Percentiles rank a stretch among this genome's conserved stretches.
Evolutionary conservation across 148 eudicot genomes (phyloP).

Genomic region (Gaultheria prostrata): DNA sequence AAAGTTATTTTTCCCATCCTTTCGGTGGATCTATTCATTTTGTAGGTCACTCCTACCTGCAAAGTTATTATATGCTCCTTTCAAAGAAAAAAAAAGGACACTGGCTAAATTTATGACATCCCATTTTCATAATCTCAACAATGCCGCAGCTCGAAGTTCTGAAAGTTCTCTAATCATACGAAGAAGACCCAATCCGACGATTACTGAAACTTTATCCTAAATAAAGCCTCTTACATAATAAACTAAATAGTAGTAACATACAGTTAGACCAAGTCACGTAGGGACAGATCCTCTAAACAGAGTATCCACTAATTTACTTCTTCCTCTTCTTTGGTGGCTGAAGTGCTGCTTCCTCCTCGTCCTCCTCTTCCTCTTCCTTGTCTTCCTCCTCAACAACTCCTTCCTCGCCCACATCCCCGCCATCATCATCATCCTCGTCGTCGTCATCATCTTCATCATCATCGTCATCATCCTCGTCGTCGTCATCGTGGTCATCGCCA

Average conservation of each 20-base stretch:
- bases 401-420: slow-evolving; percentile 16
- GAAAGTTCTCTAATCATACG: slow-evolving; percentile 6
- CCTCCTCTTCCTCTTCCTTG: slow-evolving; percentile 27
- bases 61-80: too few species aligned
- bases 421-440: slow-evolving; percentile 5
- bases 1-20: too few species aligned
- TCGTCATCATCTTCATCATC: slow-evolving; percentile 16
- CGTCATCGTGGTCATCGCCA: slow-evolving; percentile 13
- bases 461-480: slow-evolving; percentile 19
- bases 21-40: too few species aligned
- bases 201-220: slow-evolving; percentile 10
- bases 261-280: slow-evolving; percentile 8
- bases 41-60: too few species aligned
- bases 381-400: slow-evolving; percentile 24
- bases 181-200: background rate
- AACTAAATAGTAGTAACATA: slow-evolving; percentile 10
- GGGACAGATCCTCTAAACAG: background rate
- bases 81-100: too few species aligned
- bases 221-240: background rate
- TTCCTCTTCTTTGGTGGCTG: slow-evolving; percentile 41
- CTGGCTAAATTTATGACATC: slow-evolving; percentile 1
- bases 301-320: slow-evolving; percentile 21
- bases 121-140: slow-evolving; percentile 12
- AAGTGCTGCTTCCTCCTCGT: slow-evolving; percentile 31
- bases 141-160: background rate